Conservation (phyloP, 192 early-diverging fungal species). For the Coemansia sp. region DNA sequence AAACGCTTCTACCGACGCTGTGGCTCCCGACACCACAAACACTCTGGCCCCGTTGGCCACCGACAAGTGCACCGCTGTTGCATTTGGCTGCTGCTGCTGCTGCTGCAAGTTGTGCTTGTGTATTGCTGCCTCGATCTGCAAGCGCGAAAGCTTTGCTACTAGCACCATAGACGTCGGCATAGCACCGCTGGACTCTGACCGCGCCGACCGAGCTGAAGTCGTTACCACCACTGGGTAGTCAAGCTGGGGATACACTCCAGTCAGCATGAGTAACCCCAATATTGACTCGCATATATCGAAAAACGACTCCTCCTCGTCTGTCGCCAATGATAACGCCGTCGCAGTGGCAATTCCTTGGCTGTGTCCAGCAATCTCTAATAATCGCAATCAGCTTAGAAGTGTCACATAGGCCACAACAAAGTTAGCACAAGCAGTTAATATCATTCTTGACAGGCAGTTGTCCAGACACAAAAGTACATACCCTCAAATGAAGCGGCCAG, state of each 20-base stretch:
- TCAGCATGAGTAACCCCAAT: constrained; percentile 78
- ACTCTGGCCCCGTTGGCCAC: constrained; percentile 73
- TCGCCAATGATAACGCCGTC: constrained; percentile 78
- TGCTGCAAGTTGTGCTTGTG: constrained; percentile 73
- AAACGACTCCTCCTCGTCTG: constrained; percentile 81
- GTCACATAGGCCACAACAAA: neutral
- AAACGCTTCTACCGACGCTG: constrained; percentile 10
- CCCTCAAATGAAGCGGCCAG: constrained; percentile 59
- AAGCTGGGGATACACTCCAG: constrained; percentile 81
- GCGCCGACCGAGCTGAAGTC: neutral
- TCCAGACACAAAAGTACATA: constrained; percentile 8
- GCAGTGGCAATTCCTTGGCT: constrained; percentile 91
- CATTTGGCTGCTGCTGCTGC: constrained; percentile 36
- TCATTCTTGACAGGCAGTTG: neutral
- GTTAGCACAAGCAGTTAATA: neutral
- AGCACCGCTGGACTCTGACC: constrained; percentile 24
- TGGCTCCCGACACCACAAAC: constrained; percentile 28
- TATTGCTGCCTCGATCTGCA: constrained; percentile 72
- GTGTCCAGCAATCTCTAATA: constrained; percentile 80
- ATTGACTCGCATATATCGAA: constrained; percentile 74
- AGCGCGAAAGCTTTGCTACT: constrained; percentile 72
- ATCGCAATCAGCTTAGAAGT: neutral
- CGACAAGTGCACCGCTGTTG: constrained; percentile 75
- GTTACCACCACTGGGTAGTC: constrained; percentile 52
- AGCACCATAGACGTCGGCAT: constrained; percentile 80